Evolutionary conservation across 2,329 filamentous ascomycete species (phyloP).

Genomic region (Fusarium torreyae): DNA sequence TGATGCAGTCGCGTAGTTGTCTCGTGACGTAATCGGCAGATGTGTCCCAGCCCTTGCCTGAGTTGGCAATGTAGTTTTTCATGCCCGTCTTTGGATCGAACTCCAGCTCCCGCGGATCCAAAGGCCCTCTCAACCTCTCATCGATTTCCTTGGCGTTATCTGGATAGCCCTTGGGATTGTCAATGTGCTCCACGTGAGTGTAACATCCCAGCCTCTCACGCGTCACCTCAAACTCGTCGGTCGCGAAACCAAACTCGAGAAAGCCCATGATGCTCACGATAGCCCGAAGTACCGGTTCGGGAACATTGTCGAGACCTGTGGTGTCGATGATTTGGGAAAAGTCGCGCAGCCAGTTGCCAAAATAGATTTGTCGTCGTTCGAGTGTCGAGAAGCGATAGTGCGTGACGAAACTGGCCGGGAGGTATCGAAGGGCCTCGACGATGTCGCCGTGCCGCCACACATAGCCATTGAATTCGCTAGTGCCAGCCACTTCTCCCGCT

Average conservation of each 20-base stretch:
- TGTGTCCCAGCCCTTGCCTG: conserved; percentile 82
- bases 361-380: conserved; percentile 58
- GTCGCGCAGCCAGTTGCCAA: conserved; percentile 70
- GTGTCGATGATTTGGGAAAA: conserved; percentile 85
- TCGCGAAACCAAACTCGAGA: conserved; percentile 73
- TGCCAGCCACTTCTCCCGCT: conserved; percentile 56
- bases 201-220: conserved; percentile 83
- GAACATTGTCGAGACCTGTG: conserved; percentile 51
- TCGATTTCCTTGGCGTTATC: conserved; percentile 83
- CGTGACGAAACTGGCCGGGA: conserved; percentile 57
- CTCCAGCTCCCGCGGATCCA: conserved; percentile 72
- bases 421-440: conserved; percentile 55
- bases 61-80: conserved; percentile 97
- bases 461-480: conserved; percentile 58
- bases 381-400: conserved; percentile 57
- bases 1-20: conserved; percentile 77
- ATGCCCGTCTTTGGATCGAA: conserved; percentile 83
- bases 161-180: conserved; percentile 84
- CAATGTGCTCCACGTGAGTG: conserved; percentile 78
- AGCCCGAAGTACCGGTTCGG: conserved; percentile 50
- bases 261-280: conserved; percentile 52
- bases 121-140: conserved; percentile 51
- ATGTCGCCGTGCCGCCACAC: conserved; percentile 61
- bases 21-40: conserved; percentile 84
- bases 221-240: conserved; percentile 85